A percentile compares a stretch with the other conserved stretches of the same genome.
These are phyloP conservation scores for Corchorus capsularis DNA, from an alignment of 345 rosid species.

Conservation along the genomic window DNA sequence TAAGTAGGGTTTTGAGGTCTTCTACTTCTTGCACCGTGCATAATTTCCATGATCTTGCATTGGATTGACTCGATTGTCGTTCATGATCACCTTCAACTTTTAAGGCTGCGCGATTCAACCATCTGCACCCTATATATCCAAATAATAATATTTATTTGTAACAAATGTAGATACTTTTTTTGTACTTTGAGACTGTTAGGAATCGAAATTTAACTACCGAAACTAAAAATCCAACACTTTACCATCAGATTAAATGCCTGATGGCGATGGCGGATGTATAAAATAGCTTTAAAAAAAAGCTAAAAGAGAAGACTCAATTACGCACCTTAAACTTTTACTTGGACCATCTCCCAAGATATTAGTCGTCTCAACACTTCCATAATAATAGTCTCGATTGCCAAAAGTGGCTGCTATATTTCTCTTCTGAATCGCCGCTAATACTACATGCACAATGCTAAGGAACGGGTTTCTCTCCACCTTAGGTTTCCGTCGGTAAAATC, in stretches of 20 bases:
- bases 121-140: background rate
- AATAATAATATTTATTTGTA: no score
- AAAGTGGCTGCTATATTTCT: background rate
- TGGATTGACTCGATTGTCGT: background rate
- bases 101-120: constrained; percentile 11
- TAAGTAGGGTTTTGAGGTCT: constrained; percentile 19
- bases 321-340: constrained; percentile 2
- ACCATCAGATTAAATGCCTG: no score
- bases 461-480: background rate
- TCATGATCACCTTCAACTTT: background rate
- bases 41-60: constrained; percentile 10
- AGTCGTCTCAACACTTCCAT: background rate
- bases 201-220: no score
- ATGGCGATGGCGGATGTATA: no score
- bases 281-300: no score
- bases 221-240: no score
- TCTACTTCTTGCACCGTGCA: constrained; percentile 21
- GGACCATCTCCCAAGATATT: background rate
- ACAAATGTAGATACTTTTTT: no score
- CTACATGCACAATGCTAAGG: background rate
- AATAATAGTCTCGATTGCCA: background rate
- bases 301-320: background rate
- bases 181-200: no score
- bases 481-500: background rate
- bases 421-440: background rate